phyloP scores from a whole-genome alignment of 169 alveolate species.

The Perkinsus olseni region DNA sequence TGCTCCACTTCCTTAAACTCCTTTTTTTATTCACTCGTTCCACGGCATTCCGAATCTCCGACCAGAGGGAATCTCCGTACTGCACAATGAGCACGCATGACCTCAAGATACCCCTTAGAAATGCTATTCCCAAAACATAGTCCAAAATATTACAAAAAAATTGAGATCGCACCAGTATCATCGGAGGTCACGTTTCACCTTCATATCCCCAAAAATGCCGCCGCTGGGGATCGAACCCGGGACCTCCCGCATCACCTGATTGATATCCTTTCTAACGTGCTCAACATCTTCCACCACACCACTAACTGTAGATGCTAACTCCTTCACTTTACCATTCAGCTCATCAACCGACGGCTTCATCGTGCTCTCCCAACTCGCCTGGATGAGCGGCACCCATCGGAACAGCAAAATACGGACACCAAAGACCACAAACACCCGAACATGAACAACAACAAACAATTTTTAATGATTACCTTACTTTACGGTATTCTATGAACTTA shows the following conservation, averaged over 20 bases:
- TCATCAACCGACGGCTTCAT: neutral
- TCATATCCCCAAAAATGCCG: too few relatives aligned
- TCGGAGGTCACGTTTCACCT: too few relatives aligned
- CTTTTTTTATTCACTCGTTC: neutral
- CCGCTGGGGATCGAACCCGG: neutral
- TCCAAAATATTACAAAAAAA: too few relatives aligned
- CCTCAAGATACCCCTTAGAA: neutral
- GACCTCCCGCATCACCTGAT: neutral
- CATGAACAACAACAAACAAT: too few relatives aligned
- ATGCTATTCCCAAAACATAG: neutral
- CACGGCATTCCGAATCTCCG: neutral
- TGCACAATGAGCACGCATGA: neutral
- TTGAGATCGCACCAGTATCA: neutral
- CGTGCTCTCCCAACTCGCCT: neutral
- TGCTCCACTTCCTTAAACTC: neutral
- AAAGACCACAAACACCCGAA: too few relatives aligned
- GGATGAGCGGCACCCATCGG: neutral
- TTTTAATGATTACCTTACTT: too few relatives aligned
- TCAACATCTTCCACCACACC: neutral
- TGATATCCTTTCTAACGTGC: neutral
- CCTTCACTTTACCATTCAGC: neutral
- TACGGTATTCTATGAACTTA: too few relatives aligned
- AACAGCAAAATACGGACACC: too few relatives aligned
- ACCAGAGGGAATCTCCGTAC: neutral
- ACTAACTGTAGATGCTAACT: neutral